Base-by-base conservation (phyloP, 139 green algal species). In the Haematococcus sp. region DNA sequence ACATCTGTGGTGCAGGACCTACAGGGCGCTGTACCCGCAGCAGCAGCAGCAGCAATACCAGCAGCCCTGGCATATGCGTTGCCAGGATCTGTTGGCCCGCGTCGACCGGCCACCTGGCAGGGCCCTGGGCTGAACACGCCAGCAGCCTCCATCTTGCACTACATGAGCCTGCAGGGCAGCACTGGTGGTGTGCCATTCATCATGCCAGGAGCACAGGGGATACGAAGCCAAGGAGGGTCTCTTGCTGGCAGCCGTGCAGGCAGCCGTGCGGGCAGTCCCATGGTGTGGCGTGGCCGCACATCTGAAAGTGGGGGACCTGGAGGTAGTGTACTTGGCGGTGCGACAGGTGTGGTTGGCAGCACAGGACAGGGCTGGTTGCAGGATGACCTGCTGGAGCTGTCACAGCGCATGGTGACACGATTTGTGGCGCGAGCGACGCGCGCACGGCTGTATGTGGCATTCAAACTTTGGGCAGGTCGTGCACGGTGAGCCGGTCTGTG, bases 361-460 rank as follows among this genome's bases (percentile, higher is more conserved):
- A 22, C n/a, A 22, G 58, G 17, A 4, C 16, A 23, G 17, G 23
- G 3, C n/a, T 40, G 58, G 17, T 28, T 65, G 58, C 58, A 65
- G 58, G 58, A 65, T 11, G 58, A 65, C n/a, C n/a, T 65, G n/a
- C n/a, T 65, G 17, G 58, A 65, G 28, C 58, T 65, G 58, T 49
- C 40, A 49, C 40, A 65, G 58, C n/a, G 25, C 58, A 65, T 65
- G 58, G 58, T 65, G n/a, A 28, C n/a, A 4, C n/a, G 58, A 4
- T 65, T 65, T 34, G 58, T 65, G 58, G 25, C 58, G 25, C 58
- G 58, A 35, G 58, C 30, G 3, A 30, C 58, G 23, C 28, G 30
- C 11, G 58, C 58, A 3, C 58, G n/a, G 11, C 25, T 65, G 23
- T 65, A 65, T 11, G 34, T 65, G 7, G 58, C 30, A 22, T 65